Evolutionary conservation across 2,329 filamentous ascomycete species (phyloP).

Genomic region (Podosphaera aphanis): DNA sequence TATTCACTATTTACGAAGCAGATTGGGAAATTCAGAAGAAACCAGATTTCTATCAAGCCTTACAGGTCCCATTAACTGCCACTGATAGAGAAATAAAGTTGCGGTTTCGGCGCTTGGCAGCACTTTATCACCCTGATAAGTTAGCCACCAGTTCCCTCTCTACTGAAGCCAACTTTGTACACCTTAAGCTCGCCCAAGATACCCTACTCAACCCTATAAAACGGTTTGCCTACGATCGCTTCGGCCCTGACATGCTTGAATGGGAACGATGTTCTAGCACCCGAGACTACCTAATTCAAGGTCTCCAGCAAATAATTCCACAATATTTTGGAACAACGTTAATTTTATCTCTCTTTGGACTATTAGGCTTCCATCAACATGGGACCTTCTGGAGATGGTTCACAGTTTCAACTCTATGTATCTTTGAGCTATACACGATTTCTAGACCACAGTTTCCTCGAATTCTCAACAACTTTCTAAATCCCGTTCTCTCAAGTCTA

Average conservation of each 20-base stretch:
- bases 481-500: conserved; percentile 19
- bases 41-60: conserved; percentile 57
- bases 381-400: conserved; percentile 45
- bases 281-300: conserved; percentile 47
- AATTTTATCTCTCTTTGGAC: conserved; percentile 34
- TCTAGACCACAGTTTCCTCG: conserved; percentile 29
- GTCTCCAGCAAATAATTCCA: conserved; percentile 33
- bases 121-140: conserved; percentile 70
- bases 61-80: conserved; percentile 45
- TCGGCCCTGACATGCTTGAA: conserved; percentile 46
- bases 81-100: conserved; percentile 60
- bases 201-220: conserved; percentile 52
- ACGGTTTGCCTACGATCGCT: conserved; percentile 74
- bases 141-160: conserved; percentile 10
- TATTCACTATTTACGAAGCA: conserved; percentile 82
- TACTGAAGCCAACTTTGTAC: conserved; percentile 41
- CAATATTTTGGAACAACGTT: conserved; percentile 36
- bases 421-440: conserved; percentile 32
- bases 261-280: conserved; percentile 46
- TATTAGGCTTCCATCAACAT: conserved; percentile 44
- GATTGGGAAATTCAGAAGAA: conserved; percentile 52
- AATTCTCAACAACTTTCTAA: conserved; percentile 21
- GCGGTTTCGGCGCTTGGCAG: conserved; percentile 55
- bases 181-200: conserved; percentile 64
- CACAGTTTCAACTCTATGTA: conserved; percentile 26